Conservation (phyloP, 768 basidiomycete genomes). For the Auriscalpium microsporum region DNA sequence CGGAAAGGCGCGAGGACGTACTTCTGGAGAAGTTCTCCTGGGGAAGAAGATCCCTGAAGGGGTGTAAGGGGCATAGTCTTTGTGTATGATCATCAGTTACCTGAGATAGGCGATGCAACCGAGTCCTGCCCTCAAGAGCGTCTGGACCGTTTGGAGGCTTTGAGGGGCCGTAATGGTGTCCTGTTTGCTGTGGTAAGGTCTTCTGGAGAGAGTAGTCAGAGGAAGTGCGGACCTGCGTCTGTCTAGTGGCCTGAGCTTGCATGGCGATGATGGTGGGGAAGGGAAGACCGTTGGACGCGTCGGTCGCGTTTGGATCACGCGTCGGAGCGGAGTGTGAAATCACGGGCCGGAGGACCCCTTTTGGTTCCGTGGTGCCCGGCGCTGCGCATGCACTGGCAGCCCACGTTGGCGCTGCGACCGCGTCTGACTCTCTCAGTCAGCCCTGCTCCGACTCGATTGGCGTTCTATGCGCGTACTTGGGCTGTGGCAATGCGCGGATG, state of each 20-base stretch:
- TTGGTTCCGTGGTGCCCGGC: no score
- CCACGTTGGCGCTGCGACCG: no score
- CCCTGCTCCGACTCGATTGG: no score
- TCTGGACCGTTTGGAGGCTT: conserved; percentile 64
- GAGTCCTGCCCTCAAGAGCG: conserved; percentile 61
- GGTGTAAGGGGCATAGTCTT: conserved; percentile 8
- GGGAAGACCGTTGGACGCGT: background rate
- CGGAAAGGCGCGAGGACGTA: conserved; percentile 19
- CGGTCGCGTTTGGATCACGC: background rate
- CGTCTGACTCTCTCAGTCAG: no score
- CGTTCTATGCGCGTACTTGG: no score
- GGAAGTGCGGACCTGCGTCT: conserved; percentile 17
- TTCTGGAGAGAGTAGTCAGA: no score
- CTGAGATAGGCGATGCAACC: conserved; percentile 74
- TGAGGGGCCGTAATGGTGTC: conserved; percentile 35
- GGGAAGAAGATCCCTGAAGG: conserved; percentile 58
- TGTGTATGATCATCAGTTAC: conserved; percentile 23
- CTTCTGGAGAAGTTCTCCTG: conserved; percentile 73
- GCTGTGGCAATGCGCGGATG: no score
- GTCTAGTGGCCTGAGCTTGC: conserved; percentile 31
- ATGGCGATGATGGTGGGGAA: conserved; percentile 17
- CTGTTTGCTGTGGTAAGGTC: conserved; percentile 3
- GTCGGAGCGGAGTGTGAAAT: no score
- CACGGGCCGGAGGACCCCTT: no score
- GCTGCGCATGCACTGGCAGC: no score